Evolutionary conservation across 2,329 filamentous ascomycete species (phyloP).

Genomic region (Epichloe gansuensis): DNA sequence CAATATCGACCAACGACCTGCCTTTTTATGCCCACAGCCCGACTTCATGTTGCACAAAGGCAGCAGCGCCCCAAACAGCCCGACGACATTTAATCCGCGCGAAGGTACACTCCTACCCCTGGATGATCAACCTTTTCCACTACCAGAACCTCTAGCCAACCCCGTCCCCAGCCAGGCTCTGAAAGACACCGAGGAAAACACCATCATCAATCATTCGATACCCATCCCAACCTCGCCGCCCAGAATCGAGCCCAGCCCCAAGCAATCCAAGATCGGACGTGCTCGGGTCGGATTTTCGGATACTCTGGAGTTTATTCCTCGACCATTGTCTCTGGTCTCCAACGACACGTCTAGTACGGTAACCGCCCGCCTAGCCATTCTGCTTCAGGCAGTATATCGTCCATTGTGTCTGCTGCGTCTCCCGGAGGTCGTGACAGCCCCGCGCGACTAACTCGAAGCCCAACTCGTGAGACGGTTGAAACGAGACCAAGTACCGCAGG

Average conservation of each 20-base stretch:
- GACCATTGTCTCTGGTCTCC: slow-evolving; percentile 73
- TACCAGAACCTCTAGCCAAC: slow-evolving; percentile 6
- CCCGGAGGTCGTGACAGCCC: slow-evolving; percentile 29
- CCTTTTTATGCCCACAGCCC: slow-evolving; percentile 51
- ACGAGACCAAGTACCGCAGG: slow-evolving; percentile 59
- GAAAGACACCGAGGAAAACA: neutral
- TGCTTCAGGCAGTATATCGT: slow-evolving; percentile 69
- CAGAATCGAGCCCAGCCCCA: slow-evolving; percentile 9
- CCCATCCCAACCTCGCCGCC: slow-evolving; percentile 5
- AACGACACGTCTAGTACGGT: slow-evolving; percentile 72
- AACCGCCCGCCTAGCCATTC: slow-evolving; percentile 59
- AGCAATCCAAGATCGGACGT: slow-evolving; percentile 29
- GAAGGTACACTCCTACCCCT: slow-evolving; percentile 14
- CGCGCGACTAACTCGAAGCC: slow-evolving; percentile 24
- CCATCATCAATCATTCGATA: slow-evolving; percentile 2
- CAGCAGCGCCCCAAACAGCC: slow-evolving; percentile 54
- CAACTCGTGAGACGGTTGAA: slow-evolving; percentile 31
- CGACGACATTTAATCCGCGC: slow-evolving; percentile 31
- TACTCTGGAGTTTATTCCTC: slow-evolving; percentile 69
- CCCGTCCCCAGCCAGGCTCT: neutral
- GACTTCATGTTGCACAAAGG: slow-evolving; percentile 39
- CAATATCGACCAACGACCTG: slow-evolving; percentile 76
- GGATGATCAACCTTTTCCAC: slow-evolving; percentile 4
- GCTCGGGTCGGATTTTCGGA: slow-evolving; percentile 75
- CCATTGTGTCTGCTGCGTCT: slow-evolving; percentile 51